phyloP scores from a whole-genome alignment of 2,329 filamentous ascomycete genomes.

The Moelleriella libera region DNA sequence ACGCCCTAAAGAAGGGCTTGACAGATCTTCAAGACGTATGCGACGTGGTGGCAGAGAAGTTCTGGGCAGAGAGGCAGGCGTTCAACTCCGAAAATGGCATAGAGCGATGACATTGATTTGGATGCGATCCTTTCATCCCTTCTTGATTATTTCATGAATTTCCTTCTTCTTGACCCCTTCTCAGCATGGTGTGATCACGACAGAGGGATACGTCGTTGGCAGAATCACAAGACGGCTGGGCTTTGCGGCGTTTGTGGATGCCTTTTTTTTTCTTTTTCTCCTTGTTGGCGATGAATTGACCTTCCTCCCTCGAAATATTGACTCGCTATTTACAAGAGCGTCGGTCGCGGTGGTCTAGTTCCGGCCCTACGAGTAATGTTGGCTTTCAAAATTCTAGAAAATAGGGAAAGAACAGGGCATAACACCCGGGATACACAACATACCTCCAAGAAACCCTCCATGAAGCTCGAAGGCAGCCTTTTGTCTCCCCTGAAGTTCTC shows the following conservation, averaged over 20 bases:
- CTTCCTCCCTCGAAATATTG: background rate
- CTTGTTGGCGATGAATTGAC: constrained; percentile 4
- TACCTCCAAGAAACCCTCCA: constrained; percentile 90
- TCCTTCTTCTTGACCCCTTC: background rate
- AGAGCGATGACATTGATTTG: constrained; percentile 11
- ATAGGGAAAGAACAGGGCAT: background rate
- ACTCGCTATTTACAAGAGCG: constrained; percentile 19
- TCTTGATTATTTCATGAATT: background rate
- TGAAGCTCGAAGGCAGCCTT: constrained; percentile 77
- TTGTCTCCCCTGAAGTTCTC: constrained; percentile 66
- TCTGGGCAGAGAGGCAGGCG: constrained; percentile 41
- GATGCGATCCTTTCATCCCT: background rate
- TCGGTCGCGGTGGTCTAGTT: constrained; percentile 27
- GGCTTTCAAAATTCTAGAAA: constrained; percentile 3
- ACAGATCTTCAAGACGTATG: constrained; percentile 82
- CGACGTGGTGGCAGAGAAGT: constrained; percentile 87
- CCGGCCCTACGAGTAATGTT: constrained; percentile 29
- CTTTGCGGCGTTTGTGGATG: constrained; percentile 17
- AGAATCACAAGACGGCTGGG: background rate
- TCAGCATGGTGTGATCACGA: background rate
- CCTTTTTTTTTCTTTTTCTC: background rate
- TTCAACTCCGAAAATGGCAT: constrained; percentile 20
- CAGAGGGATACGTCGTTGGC: background rate
- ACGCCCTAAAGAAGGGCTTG: constrained; percentile 82
- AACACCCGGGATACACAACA: constrained; percentile 13